Evolutionary conservation across 768 basidiomycete species (phyloP), one percentile per base, ranked within the genome.

Genomic region (Trametes gibbosa): DNA sequence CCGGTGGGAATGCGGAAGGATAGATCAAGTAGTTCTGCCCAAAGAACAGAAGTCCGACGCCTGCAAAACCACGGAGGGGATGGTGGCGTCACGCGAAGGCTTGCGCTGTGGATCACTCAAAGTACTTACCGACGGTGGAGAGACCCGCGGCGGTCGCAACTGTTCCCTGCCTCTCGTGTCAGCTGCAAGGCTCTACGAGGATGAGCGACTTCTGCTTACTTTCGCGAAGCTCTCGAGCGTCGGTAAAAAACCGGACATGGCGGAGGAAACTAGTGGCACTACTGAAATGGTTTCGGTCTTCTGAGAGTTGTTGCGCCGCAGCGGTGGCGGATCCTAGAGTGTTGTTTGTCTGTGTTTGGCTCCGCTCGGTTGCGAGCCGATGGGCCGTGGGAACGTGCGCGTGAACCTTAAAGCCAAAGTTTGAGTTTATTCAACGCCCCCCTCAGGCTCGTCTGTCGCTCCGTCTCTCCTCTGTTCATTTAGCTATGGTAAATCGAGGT

Each of bases 1-100:
- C 93, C 5, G 85, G 81, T 54, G 91, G 86, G 48, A 82, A 87
- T 8, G 87, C 86, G 17, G 92, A 87, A 0, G 95, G 95, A 71
- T 96, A 98, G 70, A 98, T 95, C 52, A 98, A 78, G 65, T 83
- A 88, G 69, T 87, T 89, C 70, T 98, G 95, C 27, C 90, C 92
- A 64, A 89, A 88, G 73, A 66, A 62, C 24, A 66, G 60, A 16
- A 66, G 62, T 5, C 65, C 65, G 29, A 63, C 29, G 21, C 65
- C 65, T 66, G n/a, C n/a, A n/a, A n/a, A n/a, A n/a, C n/a, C n/a
- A n/a, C n/a, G 49, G 19, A 47, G 12, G 17, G 35, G 25, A 25
- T 42, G n/a, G 35, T 32, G 25, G 43, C 43, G 37, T 50, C 39
- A 49, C 46, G 25, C 27, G 14, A 29, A 24, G 16, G 19, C 16